Base-by-base conservation (phyloP, 768 basidiomycete species). In the Suillus luteus region DNA sequence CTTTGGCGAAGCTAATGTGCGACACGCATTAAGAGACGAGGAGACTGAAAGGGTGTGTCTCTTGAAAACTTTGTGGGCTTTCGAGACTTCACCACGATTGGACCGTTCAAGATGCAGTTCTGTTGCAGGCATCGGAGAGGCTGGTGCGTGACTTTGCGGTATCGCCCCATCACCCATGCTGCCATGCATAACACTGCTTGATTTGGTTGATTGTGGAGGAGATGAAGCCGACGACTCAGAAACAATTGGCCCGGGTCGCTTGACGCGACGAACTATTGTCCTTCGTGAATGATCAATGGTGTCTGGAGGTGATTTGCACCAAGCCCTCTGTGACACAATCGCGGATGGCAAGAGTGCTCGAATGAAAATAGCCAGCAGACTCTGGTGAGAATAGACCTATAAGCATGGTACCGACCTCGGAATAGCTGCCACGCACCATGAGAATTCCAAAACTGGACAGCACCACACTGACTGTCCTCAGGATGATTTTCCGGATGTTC, bases 331-430 rank as follows among this genome's bases (percentile, higher is more conserved):
- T 9, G 37, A 35, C n/a, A 37, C 3, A 52, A 31, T 15, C 1
- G 9, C 52, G 3, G 55, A 41, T 41, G 57, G 38, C 7, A 58
- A 2, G 31, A 58, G 57, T 27, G 38, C 41, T 41, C 2, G 57
- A 41, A 58, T 19, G 40, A 11, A 41, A 11, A 58, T 58, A 19
- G 57, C 57, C 31, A 58, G 57, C 17, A 58, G 24, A 8, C 57
- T 58, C 57, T 58, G 40, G 11, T 35, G 17, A 24, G 15, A 15
- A 24, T 14, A 24, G 4, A 38, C 24, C 5, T 3, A 31, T 41
- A 58, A 58, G 19, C 37, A 24, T 9, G 8, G 15, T 22, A 14
- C 55, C 55, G 9, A 57, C 40, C 38, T 37, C 22, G 7, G 38
- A 52, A 57, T 8, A 40, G 15, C 17, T 19, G 14, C n/a, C 11